Conservation (phyloP, 768 basidiomycete genomes). For the Macrolepiota albuminosa region DNA sequence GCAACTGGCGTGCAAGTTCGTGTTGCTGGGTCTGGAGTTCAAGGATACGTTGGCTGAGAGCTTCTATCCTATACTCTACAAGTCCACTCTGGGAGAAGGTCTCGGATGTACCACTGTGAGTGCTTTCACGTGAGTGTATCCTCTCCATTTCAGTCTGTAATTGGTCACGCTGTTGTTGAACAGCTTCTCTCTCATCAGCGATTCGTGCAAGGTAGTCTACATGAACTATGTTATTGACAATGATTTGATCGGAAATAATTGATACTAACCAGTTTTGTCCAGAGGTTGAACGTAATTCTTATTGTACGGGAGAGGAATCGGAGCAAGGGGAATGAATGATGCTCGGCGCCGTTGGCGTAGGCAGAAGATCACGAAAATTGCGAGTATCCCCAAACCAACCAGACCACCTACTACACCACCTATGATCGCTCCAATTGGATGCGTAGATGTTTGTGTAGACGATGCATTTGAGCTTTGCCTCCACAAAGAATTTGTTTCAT, state of each 20-base stretch:
- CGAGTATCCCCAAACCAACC: background rate
- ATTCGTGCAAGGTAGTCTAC: background rate
- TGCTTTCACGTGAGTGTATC: background rate
- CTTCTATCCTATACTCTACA: background rate
- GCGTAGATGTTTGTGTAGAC: background rate
- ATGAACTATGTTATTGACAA: background rate
- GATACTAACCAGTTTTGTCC: background rate
- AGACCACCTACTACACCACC: background rate
- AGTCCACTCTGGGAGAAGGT: too few relatives aligned
- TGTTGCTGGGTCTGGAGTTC: background rate
- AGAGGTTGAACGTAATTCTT: background rate
- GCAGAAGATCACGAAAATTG: too few relatives aligned
- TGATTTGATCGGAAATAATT: background rate
- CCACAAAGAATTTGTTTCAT: too few relatives aligned
- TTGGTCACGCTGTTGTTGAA: background rate
- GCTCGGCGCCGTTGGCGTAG: background rate
- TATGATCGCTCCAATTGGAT: background rate
- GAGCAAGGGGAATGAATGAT: background rate
- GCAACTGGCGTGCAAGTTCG: background rate
- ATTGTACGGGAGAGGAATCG: background rate
- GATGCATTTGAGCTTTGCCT: background rate
- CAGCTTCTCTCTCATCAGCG: background rate
- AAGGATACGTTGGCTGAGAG: background rate
- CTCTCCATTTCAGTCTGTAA: background rate
- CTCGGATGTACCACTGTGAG: background rate